Conservation (phyloP, 352 stramenopile genomes). For the Pythium aquatile region DNA sequence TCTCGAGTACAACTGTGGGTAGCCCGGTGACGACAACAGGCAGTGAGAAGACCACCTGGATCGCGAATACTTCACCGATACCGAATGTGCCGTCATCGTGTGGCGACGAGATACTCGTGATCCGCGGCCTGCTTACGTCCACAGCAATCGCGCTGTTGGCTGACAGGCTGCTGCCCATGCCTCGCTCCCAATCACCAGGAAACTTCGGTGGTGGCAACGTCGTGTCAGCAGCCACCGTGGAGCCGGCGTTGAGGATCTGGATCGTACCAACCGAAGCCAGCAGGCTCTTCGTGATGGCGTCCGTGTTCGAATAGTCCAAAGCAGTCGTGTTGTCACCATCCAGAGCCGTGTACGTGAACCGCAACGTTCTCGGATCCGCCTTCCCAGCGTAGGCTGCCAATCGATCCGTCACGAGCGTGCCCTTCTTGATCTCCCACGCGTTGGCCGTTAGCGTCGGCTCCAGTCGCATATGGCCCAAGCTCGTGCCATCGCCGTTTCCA, state of each 20-base stretch:
- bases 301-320: conserved; percentile 72
- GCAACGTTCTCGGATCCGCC: conserved; percentile 36
- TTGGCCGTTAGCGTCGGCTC: conserved; percentile 35
- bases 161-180: conserved; percentile 59
- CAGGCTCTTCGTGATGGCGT: conserved; percentile 50
- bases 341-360: conserved; percentile 66
- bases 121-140: conserved; percentile 44
- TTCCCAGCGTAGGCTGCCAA: conserved; percentile 36
- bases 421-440: conserved; percentile 74
- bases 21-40: conserved; percentile 55
- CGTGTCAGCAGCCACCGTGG: conserved; percentile 31
- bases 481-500: conserved; percentile 34
- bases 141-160: conserved; percentile 47
- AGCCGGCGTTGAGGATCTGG: conserved; percentile 42
- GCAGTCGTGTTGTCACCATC: conserved; percentile 49
- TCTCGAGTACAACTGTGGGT: conserved; percentile 66
- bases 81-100: conserved; percentile 66
- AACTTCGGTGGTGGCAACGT: conserved; percentile 52
- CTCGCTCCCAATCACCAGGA: conserved; percentile 55
- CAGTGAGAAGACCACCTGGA: conserved; percentile 73
- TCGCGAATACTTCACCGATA: conserved; percentile 64
- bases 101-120: conserved; percentile 55
- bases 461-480: conserved; percentile 51
- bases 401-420: conserved; percentile 37
- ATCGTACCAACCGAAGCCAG: conserved; percentile 14